Evolutionary conservation across 306 rosid genomes (phyloP).

Genomic region (Cercis canadensis): DNA sequence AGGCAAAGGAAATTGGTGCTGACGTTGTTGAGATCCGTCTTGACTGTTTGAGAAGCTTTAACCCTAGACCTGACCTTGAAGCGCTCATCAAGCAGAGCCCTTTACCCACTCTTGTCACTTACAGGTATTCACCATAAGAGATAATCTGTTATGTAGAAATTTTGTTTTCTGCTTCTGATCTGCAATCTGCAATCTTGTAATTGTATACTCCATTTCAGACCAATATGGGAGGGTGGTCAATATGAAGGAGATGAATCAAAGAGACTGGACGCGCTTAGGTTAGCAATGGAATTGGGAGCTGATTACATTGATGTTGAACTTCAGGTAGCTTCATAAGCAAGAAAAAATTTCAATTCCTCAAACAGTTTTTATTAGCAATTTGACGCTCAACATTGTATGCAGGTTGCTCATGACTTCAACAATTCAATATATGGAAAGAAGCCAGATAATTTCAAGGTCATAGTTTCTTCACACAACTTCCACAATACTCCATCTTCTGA

Average conservation of each 20-base stretch:
- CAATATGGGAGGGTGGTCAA: slow-evolving; percentile 54
- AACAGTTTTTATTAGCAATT: background rate
- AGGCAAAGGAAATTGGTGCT: slow-evolving; percentile 54
- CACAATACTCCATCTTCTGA: slow-evolving; percentile 53
- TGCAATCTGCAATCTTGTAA: background rate
- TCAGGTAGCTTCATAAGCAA: slow-evolving; percentile 34
- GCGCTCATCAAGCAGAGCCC: slow-evolving; percentile 46
- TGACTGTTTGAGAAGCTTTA: slow-evolving; percentile 48
- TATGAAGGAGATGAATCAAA: slow-evolving; percentile 55
- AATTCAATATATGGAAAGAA: slow-evolving; percentile 44
- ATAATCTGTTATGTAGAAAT: too few species aligned
- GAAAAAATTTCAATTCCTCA: too few species aligned
- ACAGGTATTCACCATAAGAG: slow-evolving; percentile 28
- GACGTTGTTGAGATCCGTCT: slow-evolving; percentile 56
- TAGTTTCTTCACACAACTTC: slow-evolving; percentile 57
- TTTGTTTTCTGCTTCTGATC: too few species aligned
- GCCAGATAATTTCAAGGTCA: slow-evolving; percentile 47
- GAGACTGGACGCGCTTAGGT: slow-evolving; percentile 48
- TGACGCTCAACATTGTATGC: background rate
- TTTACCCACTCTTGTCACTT: slow-evolving; percentile 55
- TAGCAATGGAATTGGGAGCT: slow-evolving; percentile 56
- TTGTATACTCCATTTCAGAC: slow-evolving; percentile 31
- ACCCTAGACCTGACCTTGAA: slow-evolving; percentile 43
- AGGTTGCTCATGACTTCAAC: slow-evolving; percentile 51
- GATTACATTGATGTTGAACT: slow-evolving; percentile 53